These are phyloP conservation scores for Aspergillus niger DNA, from an alignment of 2,329 filamentous ascomycete genomes.

Conservation along the genomic window DNA sequence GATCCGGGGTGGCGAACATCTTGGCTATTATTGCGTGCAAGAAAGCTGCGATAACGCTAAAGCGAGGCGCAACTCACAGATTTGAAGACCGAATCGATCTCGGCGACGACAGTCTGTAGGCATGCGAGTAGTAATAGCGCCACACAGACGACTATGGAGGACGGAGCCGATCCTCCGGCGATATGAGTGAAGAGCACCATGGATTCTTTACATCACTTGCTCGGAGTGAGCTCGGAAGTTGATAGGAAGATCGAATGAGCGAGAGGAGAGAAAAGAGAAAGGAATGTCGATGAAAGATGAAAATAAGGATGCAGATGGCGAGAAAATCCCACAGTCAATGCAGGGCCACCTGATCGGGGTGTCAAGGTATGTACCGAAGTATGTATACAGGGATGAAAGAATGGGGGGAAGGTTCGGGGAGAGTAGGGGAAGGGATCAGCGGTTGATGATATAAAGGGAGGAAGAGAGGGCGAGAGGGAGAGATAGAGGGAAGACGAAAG, in stretches of 20 bases:
- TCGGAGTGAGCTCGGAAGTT: not conserved
- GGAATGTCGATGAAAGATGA: not conserved
- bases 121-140: not conserved
- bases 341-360: not conserved
- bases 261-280: not conserved
- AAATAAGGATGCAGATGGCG: not conserved
- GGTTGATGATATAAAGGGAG: not conserved
- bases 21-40: conserved; percentile 10
- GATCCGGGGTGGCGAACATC: conserved; percentile 6
- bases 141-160: not conserved
- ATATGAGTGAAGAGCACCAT: conserved; percentile 27
- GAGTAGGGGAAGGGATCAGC: not conserved
- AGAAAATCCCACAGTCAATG: not conserved
- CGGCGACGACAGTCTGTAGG: conserved; percentile 23
- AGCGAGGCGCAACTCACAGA: conserved; percentile 31
- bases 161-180: conserved; percentile 17
- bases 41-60: not conserved
- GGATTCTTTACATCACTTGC: conserved; percentile 27
- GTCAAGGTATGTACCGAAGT: not conserved
- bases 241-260: not conserved
- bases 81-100: conserved; percentile 39
- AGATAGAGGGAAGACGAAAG: not conserved
- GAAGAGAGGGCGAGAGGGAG: no score
- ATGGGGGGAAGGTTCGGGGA: not conserved
- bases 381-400: conserved; percentile 4